Conservation (phyloP, 2,329 filamentous ascomycete species). For the Colletotrichum sidae region DNA sequence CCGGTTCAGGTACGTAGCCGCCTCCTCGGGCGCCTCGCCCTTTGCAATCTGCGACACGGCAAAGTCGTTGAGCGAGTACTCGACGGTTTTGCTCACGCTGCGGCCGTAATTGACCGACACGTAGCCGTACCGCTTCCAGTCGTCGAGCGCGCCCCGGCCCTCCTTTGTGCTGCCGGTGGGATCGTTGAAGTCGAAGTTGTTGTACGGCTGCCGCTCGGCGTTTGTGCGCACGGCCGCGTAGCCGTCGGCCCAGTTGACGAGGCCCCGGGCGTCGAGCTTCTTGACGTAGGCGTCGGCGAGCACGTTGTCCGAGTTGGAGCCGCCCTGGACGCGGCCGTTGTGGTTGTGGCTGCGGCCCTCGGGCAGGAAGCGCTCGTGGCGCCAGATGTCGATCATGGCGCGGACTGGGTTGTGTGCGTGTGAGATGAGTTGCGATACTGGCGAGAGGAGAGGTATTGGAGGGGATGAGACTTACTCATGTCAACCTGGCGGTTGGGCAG, state of each 20-base stretch:
- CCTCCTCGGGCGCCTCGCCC: slow-evolving; percentile 62
- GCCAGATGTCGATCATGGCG: slow-evolving; percentile 69
- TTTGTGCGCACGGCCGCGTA: slow-evolving; percentile 67
- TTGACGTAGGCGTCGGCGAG: slow-evolving; percentile 72
- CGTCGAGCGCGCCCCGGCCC: slow-evolving; percentile 67
- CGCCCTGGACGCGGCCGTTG: slow-evolving; percentile 69
- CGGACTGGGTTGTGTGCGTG: slow-evolving; percentile 47
- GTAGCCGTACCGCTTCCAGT: slow-evolving; percentile 68
- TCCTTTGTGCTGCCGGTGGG: slow-evolving; percentile 66
- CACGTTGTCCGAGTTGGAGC: slow-evolving; percentile 70
- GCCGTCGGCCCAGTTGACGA: slow-evolving; percentile 65
- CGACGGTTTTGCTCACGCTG: slow-evolving; percentile 65
- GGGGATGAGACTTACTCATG: slow-evolving; percentile 47
- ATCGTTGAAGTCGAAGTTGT: slow-evolving; percentile 61
- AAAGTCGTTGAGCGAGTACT: slow-evolving; percentile 71
- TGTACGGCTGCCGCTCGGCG: slow-evolving; percentile 64
- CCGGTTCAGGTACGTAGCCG: slow-evolving; percentile 62
- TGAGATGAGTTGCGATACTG: background rate
- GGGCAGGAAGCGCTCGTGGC: slow-evolving; percentile 64
- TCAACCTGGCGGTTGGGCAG: slow-evolving; percentile 64
- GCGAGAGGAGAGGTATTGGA: no score
- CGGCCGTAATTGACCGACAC: slow-evolving; percentile 65
- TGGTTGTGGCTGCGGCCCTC: slow-evolving; percentile 66
- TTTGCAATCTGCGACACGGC: slow-evolving; percentile 64
- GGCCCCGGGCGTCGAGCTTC: slow-evolving; percentile 48